These are phyloP conservation scores for Ceratorhiza oryzae-sativae DNA, from an alignment of 1,284 basidiomycete genomes.

Conservation along the genomic window DNA sequence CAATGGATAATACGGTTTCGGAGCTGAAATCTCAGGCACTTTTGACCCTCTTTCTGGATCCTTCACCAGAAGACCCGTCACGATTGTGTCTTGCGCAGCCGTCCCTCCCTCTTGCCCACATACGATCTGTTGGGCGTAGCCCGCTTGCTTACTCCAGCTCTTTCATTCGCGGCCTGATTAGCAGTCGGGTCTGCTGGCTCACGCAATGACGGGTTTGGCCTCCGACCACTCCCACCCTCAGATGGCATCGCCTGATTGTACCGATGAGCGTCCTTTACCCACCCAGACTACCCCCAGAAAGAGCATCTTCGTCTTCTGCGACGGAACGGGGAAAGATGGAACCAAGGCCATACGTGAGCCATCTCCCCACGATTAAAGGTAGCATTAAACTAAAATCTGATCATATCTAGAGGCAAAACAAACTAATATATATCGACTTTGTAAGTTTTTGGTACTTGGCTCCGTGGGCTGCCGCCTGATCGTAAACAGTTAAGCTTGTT, in stretches of 20 bases:
- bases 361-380: too few relatives aligned
- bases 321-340: slow-evolving; percentile 31
- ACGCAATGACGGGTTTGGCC: too few relatives aligned
- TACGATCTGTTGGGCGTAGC: too few relatives aligned
- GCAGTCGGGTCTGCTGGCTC: too few relatives aligned
- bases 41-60: too few relatives aligned
- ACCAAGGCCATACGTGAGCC: not conserved
- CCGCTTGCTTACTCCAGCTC: too few relatives aligned
- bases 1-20: not conserved
- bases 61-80: too few relatives aligned
- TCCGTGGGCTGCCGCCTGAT: not conserved
- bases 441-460: not conserved
- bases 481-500: slow-evolving; percentile 6
- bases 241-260: not conserved
- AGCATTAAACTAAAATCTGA: not conserved
- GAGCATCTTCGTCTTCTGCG: slow-evolving; percentile 28
- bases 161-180: not conserved
- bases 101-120: too few relatives aligned
- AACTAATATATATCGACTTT: slow-evolving; percentile 11
- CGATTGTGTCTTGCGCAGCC: too few relatives aligned
- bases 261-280: not conserved
- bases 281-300: not conserved
- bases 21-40: not conserved
- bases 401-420: not conserved
- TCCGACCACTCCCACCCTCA: not conserved